Evolutionary conservation across 2,329 filamentous ascomycete species (phyloP), one percentile per base, ranked within the genome.

Genomic region (Tolypocladium amazonense): DNA sequence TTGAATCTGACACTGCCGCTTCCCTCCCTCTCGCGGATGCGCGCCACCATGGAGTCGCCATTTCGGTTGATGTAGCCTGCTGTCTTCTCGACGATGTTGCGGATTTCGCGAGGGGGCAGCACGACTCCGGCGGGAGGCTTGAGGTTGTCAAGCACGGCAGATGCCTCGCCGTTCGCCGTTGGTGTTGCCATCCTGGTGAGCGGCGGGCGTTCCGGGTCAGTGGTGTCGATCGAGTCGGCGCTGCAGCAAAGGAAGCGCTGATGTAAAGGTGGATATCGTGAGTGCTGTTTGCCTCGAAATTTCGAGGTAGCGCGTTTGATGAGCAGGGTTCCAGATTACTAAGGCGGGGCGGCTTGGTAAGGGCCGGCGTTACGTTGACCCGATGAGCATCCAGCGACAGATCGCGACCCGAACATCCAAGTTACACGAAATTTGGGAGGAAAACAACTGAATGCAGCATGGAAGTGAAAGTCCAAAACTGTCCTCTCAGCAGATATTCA

Each of bases 1-100:
- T 88, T 90, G 73, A 97, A 94, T 71, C 95, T 96, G n/a, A 90
- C 50, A 23, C 50, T 54, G 11, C 50, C 30, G 5, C 84, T 69
- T 95, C 94, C 65, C 72, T 96, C 88, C 75, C 94, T 95, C 65
- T 92, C 86, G 68, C 90, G 87, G 65, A 99, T 88, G 66, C 88
- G 86, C 67, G 92, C 88, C 76, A 95, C 89, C 69, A 95, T 92
- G 9, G 85, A 79, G 50, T 80, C 71, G 27, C 85, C 85, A 67
- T 86, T 86, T 63, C 85, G 78, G 65, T 87, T 87, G 61, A 97
- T 90, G 72, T 95, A 97, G 55, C 92, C 92, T 58, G 94, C 93
- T 15, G 93, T 96, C 78, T 96, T 97, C 74, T 97, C 92, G 69
- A 99, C 86, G 65, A 93, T 75, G 72, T 80, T 79, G 79, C 92